Evolutionary conservation across 305 asterid genomes (phyloP).

Genomic region (Salvia sclarea): DNA sequence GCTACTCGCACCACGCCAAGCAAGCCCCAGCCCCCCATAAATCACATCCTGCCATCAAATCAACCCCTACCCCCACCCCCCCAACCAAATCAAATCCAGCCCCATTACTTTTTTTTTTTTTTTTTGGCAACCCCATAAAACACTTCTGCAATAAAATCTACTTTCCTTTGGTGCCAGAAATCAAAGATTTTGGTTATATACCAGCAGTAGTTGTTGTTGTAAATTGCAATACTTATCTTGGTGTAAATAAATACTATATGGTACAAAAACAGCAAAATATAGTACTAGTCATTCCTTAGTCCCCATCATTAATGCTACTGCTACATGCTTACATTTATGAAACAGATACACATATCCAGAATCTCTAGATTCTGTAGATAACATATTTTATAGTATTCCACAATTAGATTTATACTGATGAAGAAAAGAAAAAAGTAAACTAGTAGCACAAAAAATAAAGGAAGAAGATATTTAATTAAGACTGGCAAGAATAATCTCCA

Average conservation of each 20-base stretch:
- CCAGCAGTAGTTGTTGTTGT: conserved; percentile 26
- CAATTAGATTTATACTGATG: conserved; percentile 5
- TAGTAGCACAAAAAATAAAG: neutral
- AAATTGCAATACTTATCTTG: conserved; percentile 15
- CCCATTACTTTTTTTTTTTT: conserved; percentile 24
- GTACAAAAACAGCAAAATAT: conserved; percentile 17
- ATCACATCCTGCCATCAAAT: conserved; percentile 20
- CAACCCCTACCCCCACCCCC: neutral
- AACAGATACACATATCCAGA: conserved; percentile 37
- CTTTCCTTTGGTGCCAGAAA: conserved; percentile 18
- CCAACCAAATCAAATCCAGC: conserved; percentile 26
- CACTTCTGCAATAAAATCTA: conserved; percentile 31
- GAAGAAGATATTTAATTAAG: conserved; percentile 25
- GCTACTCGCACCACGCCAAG: conserved; percentile 31
- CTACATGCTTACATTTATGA: conserved; percentile 28
- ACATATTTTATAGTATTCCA: conserved; percentile 20
- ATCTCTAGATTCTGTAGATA: conserved; percentile 38
- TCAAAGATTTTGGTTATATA: conserved; percentile 32
- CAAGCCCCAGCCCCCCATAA: conserved; percentile 24
- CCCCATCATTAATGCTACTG: conserved; percentile 34
- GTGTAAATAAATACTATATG: neutral
- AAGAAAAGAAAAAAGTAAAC: neutral
- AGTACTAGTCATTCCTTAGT: conserved; percentile 24
- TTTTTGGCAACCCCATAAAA: conserved; percentile 23
- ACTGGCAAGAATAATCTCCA: conserved; percentile 41